Percentiles rank a stretch among this genome's conserved stretches.
phyloP scores from a whole-genome alignment of 371 early-diverging fungal genomes.

The Mortierella sp. region DNA sequence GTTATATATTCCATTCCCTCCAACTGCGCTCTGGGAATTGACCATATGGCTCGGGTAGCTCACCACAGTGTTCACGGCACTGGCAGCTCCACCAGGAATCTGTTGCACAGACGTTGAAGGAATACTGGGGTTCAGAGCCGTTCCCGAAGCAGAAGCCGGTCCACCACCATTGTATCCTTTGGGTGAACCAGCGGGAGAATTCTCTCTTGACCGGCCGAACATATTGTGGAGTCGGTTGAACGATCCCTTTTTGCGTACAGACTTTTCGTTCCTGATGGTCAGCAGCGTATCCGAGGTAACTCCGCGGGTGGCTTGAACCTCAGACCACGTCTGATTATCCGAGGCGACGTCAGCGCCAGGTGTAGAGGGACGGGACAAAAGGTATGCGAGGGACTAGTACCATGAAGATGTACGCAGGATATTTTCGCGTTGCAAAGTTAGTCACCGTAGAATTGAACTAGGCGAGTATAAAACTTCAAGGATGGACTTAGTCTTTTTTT shows the following conservation, averaged over 20 bases:
- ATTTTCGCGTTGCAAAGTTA: no score
- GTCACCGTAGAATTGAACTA: no score
- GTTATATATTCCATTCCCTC: slow-evolving; percentile 45
- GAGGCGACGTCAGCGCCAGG: slow-evolving; percentile 37
- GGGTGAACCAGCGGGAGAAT: slow-evolving; percentile 36
- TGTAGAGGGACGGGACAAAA: slow-evolving; percentile 44
- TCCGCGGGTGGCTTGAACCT: slow-evolving; percentile 47
- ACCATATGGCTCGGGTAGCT: slow-evolving; percentile 35
- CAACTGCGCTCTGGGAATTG: slow-evolving; percentile 13
- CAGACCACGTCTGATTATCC: slow-evolving; percentile 52
- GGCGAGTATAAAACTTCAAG: no score
- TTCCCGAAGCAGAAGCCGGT: not conserved
- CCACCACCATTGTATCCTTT: not conserved
- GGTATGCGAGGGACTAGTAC: slow-evolving; percentile 35
- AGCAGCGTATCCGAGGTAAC: slow-evolving; percentile 31
- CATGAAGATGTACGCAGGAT: not conserved
- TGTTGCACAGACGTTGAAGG: slow-evolving; percentile 12
- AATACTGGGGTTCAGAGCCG: slow-evolving; percentile 5
- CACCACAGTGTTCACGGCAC: slow-evolving; percentile 9
- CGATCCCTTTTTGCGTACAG: slow-evolving; percentile 47
- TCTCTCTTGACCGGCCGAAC: slow-evolving; percentile 48
- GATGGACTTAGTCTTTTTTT: no score
- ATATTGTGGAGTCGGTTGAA: slow-evolving; percentile 45
- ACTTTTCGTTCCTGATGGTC: slow-evolving; percentile 40
- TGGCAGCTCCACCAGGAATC: not conserved